These are phyloP conservation scores for Lipomyces oligophaga DNA, from an alignment of 805 yeast genomes.

Conservation along the genomic window DNA sequence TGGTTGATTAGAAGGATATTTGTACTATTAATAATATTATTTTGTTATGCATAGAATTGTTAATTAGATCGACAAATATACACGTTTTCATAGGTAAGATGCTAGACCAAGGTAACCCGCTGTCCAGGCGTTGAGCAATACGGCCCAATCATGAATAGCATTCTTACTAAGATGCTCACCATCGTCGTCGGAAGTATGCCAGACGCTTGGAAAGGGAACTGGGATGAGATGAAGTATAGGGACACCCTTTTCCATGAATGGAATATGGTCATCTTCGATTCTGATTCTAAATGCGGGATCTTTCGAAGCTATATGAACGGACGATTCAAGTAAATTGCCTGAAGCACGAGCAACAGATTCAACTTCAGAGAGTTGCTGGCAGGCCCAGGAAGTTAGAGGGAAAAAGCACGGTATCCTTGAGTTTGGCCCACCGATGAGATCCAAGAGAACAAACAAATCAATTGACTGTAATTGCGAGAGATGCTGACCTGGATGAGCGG, in stretches of 20 bases:
- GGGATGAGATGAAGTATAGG: slow-evolving; percentile 55
- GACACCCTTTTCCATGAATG: slow-evolving; percentile 47
- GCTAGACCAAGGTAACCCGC: slow-evolving; percentile 25
- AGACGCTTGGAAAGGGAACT: slow-evolving; percentile 45
- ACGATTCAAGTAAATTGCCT: slow-evolving; percentile 12
- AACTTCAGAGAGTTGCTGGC: slow-evolving; percentile 39
- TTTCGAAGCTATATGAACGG: too few relatives aligned
- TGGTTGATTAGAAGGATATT: slow-evolving; percentile 28
- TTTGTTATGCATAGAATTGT: neutral
- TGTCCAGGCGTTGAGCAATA: slow-evolving; percentile 40
- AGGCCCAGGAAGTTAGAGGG: slow-evolving; percentile 40
- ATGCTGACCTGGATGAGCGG: slow-evolving; percentile 23
- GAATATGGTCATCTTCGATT: slow-evolving; percentile 55
- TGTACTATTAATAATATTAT: neutral
- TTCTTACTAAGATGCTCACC: slow-evolving; percentile 42
- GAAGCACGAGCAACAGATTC: slow-evolving; percentile 36
- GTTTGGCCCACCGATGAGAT: slow-evolving; percentile 46
- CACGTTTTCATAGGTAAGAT: neutral
- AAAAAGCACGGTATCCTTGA: slow-evolving; percentile 45
- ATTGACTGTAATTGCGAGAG: slow-evolving; percentile 36
- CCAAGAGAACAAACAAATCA: slow-evolving; percentile 49
- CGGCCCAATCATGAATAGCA: slow-evolving; percentile 47
- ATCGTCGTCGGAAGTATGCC: slow-evolving; percentile 53
- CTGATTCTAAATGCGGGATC: too few relatives aligned
- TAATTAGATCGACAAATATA: neutral